A percentile compares a stretch with the other conserved stretches of the same genome.
Evolutionary conservation across 768 basidiomycete genomes (phyloP).

Genomic region (Leccinum subtestaceum): DNA sequence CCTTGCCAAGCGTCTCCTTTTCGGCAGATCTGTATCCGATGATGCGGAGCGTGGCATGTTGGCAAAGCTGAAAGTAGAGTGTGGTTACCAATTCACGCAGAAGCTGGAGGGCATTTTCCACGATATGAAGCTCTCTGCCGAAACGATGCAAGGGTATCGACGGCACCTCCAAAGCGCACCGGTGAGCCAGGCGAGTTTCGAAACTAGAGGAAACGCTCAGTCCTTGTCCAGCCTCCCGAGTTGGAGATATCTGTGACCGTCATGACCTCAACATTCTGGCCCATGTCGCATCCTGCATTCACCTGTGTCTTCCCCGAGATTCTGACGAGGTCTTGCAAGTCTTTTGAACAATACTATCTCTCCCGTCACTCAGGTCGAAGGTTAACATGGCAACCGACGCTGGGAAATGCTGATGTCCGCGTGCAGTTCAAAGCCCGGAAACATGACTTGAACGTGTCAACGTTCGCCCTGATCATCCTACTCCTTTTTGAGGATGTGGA

Average conservation of each 20-base stretch:
- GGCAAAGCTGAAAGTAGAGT: conserved; percentile 94
- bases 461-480: conserved; percentile 83
- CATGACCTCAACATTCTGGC: conserved; percentile 98
- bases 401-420: conserved; percentile 88
- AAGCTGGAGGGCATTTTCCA: conserved; percentile 99
- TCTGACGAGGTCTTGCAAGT: conserved; percentile 62
- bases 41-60: conserved; percentile 98
- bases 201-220: conserved; percentile 4
- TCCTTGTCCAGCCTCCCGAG: conserved; percentile 54
- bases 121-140: conserved; percentile 87
- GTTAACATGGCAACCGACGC: conserved; percentile 86
- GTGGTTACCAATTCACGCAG: conserved; percentile 95
- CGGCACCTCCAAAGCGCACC: conserved; percentile 53
- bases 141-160: conserved; percentile 76
- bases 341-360: conserved; percentile 89
- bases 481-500: conserved; percentile 77
- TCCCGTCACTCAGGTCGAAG: conserved; percentile 85
- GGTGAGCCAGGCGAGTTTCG: conserved; percentile 41
- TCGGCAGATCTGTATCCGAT: conserved; percentile 87
- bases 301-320: conserved; percentile 66
- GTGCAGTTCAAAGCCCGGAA: conserved; percentile 73
- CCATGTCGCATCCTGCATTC: conserved; percentile 63
- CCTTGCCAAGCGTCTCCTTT: conserved; percentile 87
- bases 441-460: conserved; percentile 92
- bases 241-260: conserved; percentile 86